These are phyloP conservation scores for Babesia gibsoni DNA, from an alignment of 169 alveolate genomes.

Conservation along the genomic window DNA sequence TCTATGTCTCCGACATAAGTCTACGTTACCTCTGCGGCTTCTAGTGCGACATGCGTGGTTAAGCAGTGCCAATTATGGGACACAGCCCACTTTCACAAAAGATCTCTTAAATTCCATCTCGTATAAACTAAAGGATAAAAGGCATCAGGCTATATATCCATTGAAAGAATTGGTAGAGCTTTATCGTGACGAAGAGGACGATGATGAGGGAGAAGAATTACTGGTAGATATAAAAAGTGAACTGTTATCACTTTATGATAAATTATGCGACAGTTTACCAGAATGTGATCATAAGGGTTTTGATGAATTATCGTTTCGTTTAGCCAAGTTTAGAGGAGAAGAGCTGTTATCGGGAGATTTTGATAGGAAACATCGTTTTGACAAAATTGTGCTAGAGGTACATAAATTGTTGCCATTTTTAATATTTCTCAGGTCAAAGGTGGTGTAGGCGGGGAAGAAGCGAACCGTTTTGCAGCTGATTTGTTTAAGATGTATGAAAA, in stretches of 20 bases:
- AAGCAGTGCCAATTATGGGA: too few relatives aligned
- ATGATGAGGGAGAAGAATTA: background rate
- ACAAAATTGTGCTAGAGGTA: conserved; percentile 16
- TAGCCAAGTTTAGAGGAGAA: background rate
- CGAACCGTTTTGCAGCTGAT: conserved; percentile 29
- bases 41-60: too few relatives aligned
- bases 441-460: conserved; percentile 52
- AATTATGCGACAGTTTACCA: background rate
- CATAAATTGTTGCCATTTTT: background rate
- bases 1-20: too few relatives aligned
- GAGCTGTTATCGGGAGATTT: conserved; percentile 23
- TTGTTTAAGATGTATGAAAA: conserved; percentile 37
- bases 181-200: conserved; percentile 4
- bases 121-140: background rate
- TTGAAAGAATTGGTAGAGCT: conserved; percentile 3
- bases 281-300: background rate
- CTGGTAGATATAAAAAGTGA: background rate
- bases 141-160: background rate
- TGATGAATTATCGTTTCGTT: background rate
- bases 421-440: conserved; percentile 9
- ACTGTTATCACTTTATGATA: conserved; percentile 5
- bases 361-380: background rate
- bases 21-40: too few relatives aligned
- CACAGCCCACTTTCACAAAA: too few relatives aligned
- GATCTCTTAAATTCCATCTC: background rate